Evolutionary conservation across 495 filamentous ascomycete genomes (phyloP), one percentile per base, ranked within the genome.

Genomic region (Pyrenula aspistea): DNA sequence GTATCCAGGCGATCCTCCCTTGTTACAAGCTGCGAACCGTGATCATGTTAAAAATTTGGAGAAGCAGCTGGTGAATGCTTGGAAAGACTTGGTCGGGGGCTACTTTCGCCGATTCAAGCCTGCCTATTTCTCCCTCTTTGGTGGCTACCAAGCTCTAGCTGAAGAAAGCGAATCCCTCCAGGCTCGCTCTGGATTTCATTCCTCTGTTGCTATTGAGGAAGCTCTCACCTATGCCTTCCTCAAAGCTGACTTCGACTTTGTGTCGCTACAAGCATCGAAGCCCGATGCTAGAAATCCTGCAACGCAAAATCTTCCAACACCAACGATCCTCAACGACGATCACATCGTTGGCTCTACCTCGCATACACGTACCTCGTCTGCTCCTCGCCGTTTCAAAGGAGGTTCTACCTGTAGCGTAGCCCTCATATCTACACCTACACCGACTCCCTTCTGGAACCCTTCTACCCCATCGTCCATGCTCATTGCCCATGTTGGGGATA

Each of bases 391-490:
- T 53, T 96, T 96, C 71, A 86, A 86, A 65, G 93, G 93, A 42
- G 93, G 93, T 48, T 93, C 88, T 54, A 98, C 93, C 2, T 89
- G 87, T 24, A 93, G 86, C 47, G 73, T 95, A 20, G 92, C 86
- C 0, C 77, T 98, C 56, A 89, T 98, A 56, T 93, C 89, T 1
- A 95, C 93, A 0, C 89, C 92, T 0, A 95, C 85, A 0, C 85
- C 91, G 0, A 84, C 86, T 0, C 93, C 93, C 1, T 98, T 93
- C 70, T 98, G 93, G 93, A 87, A 97, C 63, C 93, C 93, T 1
- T 78, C 82, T 1, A 84, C 88, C 2, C 84, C 88, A 10, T 87
- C 86, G 1, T 92, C 89, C 10, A 71, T 98, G 22, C 68, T 95
- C n/a, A 83, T 88, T 23, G 86, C 89, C 3, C 93, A 98, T 67